A percentile compares a stretch with the other conserved stretches of the same genome.
Evolutionary conservation across 2,329 filamentous ascomycete species (phyloP).

Genomic region (Hypoxylon sp.): DNA sequence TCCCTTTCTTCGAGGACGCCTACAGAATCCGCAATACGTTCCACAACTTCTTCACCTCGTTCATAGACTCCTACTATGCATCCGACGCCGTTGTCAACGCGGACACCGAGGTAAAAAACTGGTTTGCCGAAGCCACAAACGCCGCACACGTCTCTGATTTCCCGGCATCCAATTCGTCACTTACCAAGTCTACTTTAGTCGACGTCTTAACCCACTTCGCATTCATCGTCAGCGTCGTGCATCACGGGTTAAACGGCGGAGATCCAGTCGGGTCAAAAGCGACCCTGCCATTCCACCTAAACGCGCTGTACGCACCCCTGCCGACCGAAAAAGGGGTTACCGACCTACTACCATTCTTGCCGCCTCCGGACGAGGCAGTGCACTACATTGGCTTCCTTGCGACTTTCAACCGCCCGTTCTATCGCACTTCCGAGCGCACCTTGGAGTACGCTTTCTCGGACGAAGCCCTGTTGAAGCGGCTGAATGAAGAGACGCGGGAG

Average conservation of each 20-base stretch:
- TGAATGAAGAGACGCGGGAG: not conserved
- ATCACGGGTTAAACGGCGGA: slow-evolving; percentile 8
- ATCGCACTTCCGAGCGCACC: not conserved
- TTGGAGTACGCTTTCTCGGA: not conserved
- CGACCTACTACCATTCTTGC: slow-evolving; percentile 11
- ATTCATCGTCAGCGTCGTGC: slow-evolving; percentile 12
- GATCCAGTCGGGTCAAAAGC: slow-evolving; percentile 8
- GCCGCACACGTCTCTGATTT: not conserved
- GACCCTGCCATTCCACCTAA: slow-evolving; percentile 10
- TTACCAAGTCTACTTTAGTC: slow-evolving; percentile 2
- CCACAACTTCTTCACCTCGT: not conserved
- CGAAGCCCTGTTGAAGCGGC: not conserved
- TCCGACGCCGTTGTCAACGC: not conserved
- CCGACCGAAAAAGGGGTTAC: slow-evolving; percentile 11
- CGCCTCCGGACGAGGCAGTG: not conserved
- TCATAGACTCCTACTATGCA: not conserved
- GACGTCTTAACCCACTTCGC: slow-evolving; percentile 14
- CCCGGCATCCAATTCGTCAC: not conserved
- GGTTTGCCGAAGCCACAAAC: not conserved
- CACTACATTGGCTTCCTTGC: not conserved
- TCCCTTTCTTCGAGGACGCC: not conserved
- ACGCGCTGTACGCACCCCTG: slow-evolving; percentile 12
- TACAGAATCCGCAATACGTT: not conserved
- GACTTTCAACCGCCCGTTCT: not conserved
- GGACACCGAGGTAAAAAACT: not conserved